Conservation (phyloP, 163 green algal genomes). For the Smithsoniella earleae region DNA sequence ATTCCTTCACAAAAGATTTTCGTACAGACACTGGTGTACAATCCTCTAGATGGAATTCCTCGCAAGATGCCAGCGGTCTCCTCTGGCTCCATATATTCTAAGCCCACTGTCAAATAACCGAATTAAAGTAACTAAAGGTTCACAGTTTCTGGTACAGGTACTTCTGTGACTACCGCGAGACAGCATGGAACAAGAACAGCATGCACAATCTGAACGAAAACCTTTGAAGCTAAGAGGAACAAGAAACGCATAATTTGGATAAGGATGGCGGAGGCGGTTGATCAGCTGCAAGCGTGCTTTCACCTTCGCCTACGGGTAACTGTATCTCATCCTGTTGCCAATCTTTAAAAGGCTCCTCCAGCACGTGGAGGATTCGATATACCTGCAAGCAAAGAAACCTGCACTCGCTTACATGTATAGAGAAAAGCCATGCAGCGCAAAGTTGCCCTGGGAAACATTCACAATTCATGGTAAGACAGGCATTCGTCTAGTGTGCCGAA, state of each 20-base stretch:
- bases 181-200: no score
- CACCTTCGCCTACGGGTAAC: not conserved
- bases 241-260: not conserved
- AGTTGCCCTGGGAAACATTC: not conserved
- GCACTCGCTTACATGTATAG: not conserved
- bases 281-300: not conserved
- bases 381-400: slow-evolving; percentile 10
- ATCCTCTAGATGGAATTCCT: no score
- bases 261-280: not conserved
- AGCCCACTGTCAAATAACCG: no score
- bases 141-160: no score
- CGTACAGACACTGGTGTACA: no score
- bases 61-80: no score
- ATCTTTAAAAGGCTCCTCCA: not conserved
- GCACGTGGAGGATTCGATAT: not conserved
- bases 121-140: no score
- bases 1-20: no score
- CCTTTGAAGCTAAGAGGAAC: not conserved
- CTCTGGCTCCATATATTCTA: no score
- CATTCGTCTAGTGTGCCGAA: not conserved
- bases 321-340: not conserved
- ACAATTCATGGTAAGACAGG: not conserved
- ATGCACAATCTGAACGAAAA: no score
- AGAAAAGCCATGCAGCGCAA: not conserved
- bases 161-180: no score